These are phyloP conservation scores for Gymnopilus dilepis DNA, from an alignment of 768 basidiomycete genomes.

Conservation along the genomic window DNA sequence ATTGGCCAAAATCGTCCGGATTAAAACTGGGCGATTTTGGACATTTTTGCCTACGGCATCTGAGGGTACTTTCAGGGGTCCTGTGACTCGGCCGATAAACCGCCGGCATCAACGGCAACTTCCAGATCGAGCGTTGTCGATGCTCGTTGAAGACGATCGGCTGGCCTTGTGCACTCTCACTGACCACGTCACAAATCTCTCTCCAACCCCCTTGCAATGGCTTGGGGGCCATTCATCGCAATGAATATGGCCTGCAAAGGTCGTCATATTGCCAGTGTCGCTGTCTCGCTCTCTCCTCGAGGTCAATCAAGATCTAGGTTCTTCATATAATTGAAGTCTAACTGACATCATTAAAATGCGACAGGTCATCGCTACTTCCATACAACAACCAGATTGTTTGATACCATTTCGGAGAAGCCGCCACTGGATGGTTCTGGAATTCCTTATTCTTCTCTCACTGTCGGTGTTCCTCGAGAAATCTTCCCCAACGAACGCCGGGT, in stretches of 20 bases:
- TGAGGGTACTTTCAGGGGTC: too few species aligned
- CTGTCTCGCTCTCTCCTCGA: slow-evolving; percentile 18
- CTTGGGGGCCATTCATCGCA: slow-evolving; percentile 34
- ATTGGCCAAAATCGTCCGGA: too few species aligned
- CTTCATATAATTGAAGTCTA: background rate
- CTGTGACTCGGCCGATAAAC: slow-evolving; percentile 14
- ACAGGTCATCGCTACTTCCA: slow-evolving; percentile 41
- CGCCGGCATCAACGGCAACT: slow-evolving; percentile 17
- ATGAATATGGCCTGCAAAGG: slow-evolving; percentile 31
- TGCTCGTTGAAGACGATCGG: slow-evolving; percentile 14
- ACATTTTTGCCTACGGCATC: too few species aligned
- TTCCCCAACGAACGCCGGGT: slow-evolving; percentile 83
- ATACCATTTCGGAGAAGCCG: slow-evolving; percentile 35
- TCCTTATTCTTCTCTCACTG: slow-evolving; percentile 73
- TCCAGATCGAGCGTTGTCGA: slow-evolving; percentile 9
- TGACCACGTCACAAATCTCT: slow-evolving; percentile 19
- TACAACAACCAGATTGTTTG: slow-evolving; percentile 30
- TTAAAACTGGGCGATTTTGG: too few species aligned
- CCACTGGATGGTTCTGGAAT: slow-evolving; percentile 38
- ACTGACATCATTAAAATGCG: slow-evolving; percentile 5
- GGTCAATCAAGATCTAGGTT: slow-evolving; percentile 12
- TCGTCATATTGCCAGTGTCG: slow-evolving; percentile 25
- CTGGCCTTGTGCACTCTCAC: slow-evolving; percentile 19
- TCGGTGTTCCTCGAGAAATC: slow-evolving; percentile 80
- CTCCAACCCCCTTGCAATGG: slow-evolving; percentile 30